These are phyloP conservation scores for Parathielavia hyrcaniae DNA, from an alignment of 495 filamentous ascomycete species.

Conservation along the genomic window DNA sequence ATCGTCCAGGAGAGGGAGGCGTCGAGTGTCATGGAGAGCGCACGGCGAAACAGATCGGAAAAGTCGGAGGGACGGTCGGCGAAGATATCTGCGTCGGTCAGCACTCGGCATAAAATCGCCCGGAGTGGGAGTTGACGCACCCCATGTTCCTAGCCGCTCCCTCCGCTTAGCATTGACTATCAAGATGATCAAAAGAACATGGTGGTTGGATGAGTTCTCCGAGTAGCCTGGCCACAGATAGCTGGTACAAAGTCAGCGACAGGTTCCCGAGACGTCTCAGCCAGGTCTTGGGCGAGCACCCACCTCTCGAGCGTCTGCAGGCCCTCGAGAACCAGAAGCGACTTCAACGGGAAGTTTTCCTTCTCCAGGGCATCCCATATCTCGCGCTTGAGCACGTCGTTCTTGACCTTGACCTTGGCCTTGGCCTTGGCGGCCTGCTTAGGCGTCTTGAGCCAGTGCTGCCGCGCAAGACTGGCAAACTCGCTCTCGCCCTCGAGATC, in stretches of 20 bases:
- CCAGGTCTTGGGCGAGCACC: conserved; percentile 6
- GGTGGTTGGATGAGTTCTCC: conserved; percentile 83
- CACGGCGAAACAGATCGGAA: conserved; percentile 81
- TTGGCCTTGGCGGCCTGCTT: conserved; percentile 64
- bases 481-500: conserved; percentile 66
- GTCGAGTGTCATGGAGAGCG: conserved; percentile 85
- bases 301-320: conserved; percentile 86
- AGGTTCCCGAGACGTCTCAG: not conserved
- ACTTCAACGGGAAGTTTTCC: conserved; percentile 67
- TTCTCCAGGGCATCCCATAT: conserved; percentile 88
- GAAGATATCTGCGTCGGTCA: conserved; percentile 52
- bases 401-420: conserved; percentile 65
- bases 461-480: conserved; percentile 75
- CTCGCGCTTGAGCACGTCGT: conserved; percentile 76
- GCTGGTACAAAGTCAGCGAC: conserved; percentile 40
- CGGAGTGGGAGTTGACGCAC: conserved; percentile 13
- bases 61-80: conserved; percentile 72
- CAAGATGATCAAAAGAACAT: conserved; percentile 76
- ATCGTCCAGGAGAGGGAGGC: conserved; percentile 61
- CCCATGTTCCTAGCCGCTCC: conserved; percentile 83
- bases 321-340: conserved; percentile 78
- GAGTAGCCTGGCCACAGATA: conserved; percentile 92
- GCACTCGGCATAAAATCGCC: not conserved
- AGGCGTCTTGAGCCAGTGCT: conserved; percentile 68
- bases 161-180: conserved; percentile 83